A percentile compares a stretch with the other conserved stretches of the same genome.
Conservation (phyloP, 2,329 filamentous ascomycete genomes). For the Cladosporium sp. region DNA sequence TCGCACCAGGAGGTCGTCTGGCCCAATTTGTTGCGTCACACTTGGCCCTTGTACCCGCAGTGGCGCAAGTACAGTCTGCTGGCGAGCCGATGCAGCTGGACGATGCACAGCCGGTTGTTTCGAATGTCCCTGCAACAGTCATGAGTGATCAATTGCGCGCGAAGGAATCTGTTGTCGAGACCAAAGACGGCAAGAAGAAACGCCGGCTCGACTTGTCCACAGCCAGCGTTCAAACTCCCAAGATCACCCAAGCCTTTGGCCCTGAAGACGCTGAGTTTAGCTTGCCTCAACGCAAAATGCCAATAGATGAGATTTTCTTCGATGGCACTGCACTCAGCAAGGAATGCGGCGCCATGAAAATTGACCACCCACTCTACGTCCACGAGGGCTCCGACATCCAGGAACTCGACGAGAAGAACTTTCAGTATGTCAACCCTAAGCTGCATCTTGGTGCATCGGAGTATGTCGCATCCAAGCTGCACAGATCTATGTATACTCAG, state of each 20-base stretch:
- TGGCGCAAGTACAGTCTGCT: neutral
- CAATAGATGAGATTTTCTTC: slow-evolving; percentile 41
- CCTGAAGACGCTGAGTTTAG: slow-evolving; percentile 19
- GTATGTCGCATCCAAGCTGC: slow-evolving; percentile 35
- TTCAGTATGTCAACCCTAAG: slow-evolving; percentile 28
- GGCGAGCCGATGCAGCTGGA: slow-evolving; percentile 10
- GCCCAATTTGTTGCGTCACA: neutral
- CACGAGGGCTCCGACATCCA: slow-evolving; percentile 22
- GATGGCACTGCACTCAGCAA: slow-evolving; percentile 32
- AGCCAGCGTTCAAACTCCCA: neutral
- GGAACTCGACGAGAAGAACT: slow-evolving; percentile 26
- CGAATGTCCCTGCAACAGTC: neutral
- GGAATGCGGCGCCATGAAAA: slow-evolving; percentile 24
- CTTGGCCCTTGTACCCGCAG: neutral
- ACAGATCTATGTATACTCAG: slow-evolving; percentile 31
- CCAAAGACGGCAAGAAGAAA: slow-evolving; percentile 37
- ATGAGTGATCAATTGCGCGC: slow-evolving; percentile 22
- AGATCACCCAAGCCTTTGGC: neutral
- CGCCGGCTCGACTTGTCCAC: slow-evolving; percentile 24
- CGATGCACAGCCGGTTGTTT: neutral
- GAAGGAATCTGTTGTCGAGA: slow-evolving; percentile 35
- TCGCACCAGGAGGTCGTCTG: neutral
- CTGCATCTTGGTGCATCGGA: slow-evolving; percentile 28
- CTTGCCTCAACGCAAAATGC: slow-evolving; percentile 27
- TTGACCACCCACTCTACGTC: slow-evolving; percentile 11